Evolutionary conservation across 371 early-diverging fungal species (phyloP), one percentile per base, ranked within the genome.

Genomic region (Nosema muscidifuracis): DNA sequence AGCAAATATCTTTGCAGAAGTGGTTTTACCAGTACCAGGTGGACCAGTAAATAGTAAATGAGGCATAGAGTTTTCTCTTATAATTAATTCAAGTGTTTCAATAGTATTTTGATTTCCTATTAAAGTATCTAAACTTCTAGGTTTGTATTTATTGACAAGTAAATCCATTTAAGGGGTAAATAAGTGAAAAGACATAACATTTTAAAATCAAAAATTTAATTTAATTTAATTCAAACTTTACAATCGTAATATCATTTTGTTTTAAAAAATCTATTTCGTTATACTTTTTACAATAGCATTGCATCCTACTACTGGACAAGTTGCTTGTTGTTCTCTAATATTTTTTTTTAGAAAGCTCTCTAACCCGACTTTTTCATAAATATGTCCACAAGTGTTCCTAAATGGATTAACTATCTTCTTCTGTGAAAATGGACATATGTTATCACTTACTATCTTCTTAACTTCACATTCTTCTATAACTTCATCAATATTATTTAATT

Each of bases 1-100:
- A 92, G 94, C 50, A 2, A 98, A 84, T 66, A 93, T 92, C 33
- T 90, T 82, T 44, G 95, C 90, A 78, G 90, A 89, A 0, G 97
- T 96, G 0, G 99, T 98, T 82, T 98, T 98, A 70, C 99, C 99
- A 65, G 95, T 95, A 73, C 99, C 99, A 0, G 97, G 97, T 16
- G 93, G 83, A 16, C 97, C 94, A 15, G 93, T 86, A 28, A 98
- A 86, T 71, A 98, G 89, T 43, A 98, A 82, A 82, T 98, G 93
- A 22, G 96, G 97, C 87, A 94, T 88, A 82, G 93, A 93, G 43
- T 93, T 94, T 34, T 89, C 87, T 71, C 85, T 82, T 4, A 92
- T 89, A 78, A 95, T 92, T 28, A 87, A 84, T 36, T 87, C 84
- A 34, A 98, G 84, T 26, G 94, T 85, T n/a, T 87, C 84, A 1